Conservation (phyloP, 495 filamentous ascomycete genomes). For the Trichoderma gamsii region DNA sequence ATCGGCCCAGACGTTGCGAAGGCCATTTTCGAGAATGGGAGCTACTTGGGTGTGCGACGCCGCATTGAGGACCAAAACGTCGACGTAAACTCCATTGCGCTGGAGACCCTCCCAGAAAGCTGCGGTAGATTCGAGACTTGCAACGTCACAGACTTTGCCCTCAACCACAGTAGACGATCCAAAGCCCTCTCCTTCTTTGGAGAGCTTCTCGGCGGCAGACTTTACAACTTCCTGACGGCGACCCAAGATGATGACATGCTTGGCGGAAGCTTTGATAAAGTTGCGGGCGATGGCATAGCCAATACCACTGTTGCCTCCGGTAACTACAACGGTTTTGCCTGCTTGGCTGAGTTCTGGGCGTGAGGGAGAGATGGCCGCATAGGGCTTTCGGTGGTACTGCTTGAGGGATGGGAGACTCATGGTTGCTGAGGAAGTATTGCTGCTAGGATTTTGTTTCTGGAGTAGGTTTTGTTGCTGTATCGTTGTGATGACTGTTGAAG, state of each 20-base stretch:
- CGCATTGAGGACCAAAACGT: constrained; percentile 31
- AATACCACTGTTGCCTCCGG: constrained; percentile 36
- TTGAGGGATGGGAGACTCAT: constrained; percentile 1
- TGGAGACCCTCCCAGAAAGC: constrained; percentile 26
- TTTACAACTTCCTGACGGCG: constrained; percentile 22
- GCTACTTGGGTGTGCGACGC: constrained; percentile 9
- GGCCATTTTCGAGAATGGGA: constrained; percentile 24
- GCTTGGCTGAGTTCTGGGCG: constrained; percentile 40
- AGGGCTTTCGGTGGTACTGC: constrained; percentile 28
- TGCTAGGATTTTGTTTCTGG: background rate
- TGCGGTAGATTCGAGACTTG: constrained; percentile 19
- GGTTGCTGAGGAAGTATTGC: background rate
- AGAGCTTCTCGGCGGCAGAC: constrained; percentile 17
- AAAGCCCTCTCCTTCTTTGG: background rate
- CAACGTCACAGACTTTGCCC: constrained; percentile 23
- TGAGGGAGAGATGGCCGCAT: constrained; percentile 35
- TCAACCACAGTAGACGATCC: constrained; percentile 14
- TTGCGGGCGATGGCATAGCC: constrained; percentile 29
- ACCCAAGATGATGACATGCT: constrained; percentile 25
- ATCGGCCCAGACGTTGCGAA: constrained; percentile 21
- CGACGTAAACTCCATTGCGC: constrained; percentile 22
- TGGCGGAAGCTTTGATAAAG: constrained; percentile 29
- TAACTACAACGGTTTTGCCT: constrained; percentile 44
- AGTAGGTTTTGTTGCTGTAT: background rate
- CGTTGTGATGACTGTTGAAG: background rate